phyloP scores from a whole-genome alignment of 2,329 filamentous ascomycete species.

The Diaporthe caulivora region DNA sequence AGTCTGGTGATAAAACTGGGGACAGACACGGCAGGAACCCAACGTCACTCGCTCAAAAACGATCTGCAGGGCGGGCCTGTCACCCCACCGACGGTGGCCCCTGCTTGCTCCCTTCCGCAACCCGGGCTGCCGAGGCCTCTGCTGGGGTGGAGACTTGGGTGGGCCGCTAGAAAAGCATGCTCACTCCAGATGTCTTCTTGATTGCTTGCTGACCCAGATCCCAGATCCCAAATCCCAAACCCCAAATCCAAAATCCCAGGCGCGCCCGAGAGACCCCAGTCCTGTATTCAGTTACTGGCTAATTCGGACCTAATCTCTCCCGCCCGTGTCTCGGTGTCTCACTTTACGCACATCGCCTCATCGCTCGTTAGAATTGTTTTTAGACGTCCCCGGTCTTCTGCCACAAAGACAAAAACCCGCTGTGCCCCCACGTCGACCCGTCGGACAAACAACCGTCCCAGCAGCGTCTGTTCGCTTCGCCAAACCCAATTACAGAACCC shows the following conservation, averaged over 20 bases:
- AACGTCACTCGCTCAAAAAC: constrained; percentile 25
- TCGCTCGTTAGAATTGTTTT: neutral
- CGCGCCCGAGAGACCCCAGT: neutral
- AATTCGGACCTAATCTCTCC: neutral
- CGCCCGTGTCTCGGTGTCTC: constrained; percentile 1
- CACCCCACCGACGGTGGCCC: constrained; percentile 16
- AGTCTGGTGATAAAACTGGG: constrained; percentile 34
- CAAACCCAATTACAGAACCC: neutral
- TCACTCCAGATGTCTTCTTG: constrained; percentile 21
- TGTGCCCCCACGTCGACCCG: neutral
- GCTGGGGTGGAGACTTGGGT: constrained; percentile 9
- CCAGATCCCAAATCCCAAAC: neutral
- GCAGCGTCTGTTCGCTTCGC: constrained; percentile 27
- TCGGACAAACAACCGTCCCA: neutral
- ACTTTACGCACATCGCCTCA: constrained; percentile 5
- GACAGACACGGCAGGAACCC: neutral
- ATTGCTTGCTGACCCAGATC: neutral
- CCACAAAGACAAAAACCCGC: neutral
- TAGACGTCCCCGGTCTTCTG: neutral
- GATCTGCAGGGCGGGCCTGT: constrained; percentile 19
- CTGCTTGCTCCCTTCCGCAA: constrained; percentile 32
- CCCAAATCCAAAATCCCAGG: neutral
- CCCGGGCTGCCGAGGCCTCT: constrained; percentile 15
- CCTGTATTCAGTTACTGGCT: constrained; percentile 13
- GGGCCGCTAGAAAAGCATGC: constrained; percentile 32